Evolutionary conservation across 768 basidiomycete species (phyloP).

Genomic region (Leucogyrophana mollusca): DNA sequence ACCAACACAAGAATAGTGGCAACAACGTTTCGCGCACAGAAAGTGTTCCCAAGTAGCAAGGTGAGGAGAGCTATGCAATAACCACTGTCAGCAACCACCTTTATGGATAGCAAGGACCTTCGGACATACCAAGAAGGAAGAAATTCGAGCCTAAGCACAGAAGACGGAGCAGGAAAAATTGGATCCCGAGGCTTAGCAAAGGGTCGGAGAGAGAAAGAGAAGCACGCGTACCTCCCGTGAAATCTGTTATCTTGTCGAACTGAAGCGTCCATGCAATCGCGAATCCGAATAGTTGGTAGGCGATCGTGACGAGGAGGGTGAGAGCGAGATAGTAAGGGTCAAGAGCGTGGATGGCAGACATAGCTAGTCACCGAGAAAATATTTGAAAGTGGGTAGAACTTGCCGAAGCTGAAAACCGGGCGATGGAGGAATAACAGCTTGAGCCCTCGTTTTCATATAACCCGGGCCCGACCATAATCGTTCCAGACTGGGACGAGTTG

Average conservation of each 20-base stretch:
- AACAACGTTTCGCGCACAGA: conserved; percentile 57
- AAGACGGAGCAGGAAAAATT: neutral
- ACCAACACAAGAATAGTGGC: conserved; percentile 61
- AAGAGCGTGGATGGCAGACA: conserved; percentile 43
- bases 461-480: too few relatives aligned
- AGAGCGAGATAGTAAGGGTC: conserved; percentile 50
- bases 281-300: conserved; percentile 61
- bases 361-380: too few relatives aligned
- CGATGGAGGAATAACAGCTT: too few relatives aligned
- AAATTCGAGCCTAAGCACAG: conserved; percentile 55
- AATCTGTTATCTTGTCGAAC: conserved; percentile 76
- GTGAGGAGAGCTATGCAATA: conserved; percentile 50
- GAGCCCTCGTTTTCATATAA: too few relatives aligned
- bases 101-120: neutral
- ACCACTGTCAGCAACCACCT: neutral
- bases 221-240: conserved; percentile 48
- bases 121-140: conserved; percentile 50
- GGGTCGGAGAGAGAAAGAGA: neutral
- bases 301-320: conserved; percentile 52
- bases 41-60: conserved; percentile 59
- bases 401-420: too few relatives aligned
- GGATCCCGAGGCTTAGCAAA: neutral
- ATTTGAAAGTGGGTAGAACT: too few relatives aligned
- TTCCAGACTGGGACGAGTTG: too few relatives aligned
- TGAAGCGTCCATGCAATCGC: conserved; percentile 66